These are phyloP conservation scores for Mimosa bimucronata DNA, from an alignment of 306 rosid species.

Conservation along the genomic window DNA sequence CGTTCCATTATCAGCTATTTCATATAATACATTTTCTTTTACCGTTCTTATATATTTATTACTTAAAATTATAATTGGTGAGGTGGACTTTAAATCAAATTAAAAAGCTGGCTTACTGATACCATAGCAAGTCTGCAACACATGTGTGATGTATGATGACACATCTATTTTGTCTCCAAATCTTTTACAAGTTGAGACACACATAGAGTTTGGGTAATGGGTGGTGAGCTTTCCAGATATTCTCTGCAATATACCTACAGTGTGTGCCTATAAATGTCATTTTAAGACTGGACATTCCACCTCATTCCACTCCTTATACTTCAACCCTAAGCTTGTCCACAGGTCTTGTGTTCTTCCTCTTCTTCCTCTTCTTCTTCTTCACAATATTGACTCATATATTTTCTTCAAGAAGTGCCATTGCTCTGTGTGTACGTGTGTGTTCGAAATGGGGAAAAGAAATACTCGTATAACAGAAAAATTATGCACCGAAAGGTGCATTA, in stretches of 20 bases:
- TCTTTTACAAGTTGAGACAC: background rate
- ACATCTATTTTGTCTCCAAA: background rate
- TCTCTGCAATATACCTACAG: background rate
- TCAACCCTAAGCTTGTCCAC: constrained; percentile 23
- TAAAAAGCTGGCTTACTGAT: background rate
- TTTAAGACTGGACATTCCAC: constrained; percentile 38
- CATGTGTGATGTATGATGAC: background rate
- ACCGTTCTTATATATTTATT: too few relatives aligned
- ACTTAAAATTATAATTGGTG: too few relatives aligned
- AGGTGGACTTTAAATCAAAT: background rate
- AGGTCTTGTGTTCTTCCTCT: too few relatives aligned
- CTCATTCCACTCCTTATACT: constrained; percentile 35
- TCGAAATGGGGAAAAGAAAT: background rate
- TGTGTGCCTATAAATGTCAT: background rate
- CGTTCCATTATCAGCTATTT: too few relatives aligned
- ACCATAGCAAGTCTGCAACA: background rate
- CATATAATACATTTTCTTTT: too few relatives aligned
- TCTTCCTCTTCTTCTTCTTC: constrained; percentile 8
- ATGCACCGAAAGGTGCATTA: background rate
- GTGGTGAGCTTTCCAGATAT: background rate
- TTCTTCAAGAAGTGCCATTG: background rate
- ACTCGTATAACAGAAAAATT: background rate
- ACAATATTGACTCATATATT: background rate
- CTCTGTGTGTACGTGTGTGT: background rate
- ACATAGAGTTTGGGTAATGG: background rate